Evolutionary conservation across 495 filamentous ascomycete species (phyloP).

Genomic region (Neurospora sp.): DNA sequence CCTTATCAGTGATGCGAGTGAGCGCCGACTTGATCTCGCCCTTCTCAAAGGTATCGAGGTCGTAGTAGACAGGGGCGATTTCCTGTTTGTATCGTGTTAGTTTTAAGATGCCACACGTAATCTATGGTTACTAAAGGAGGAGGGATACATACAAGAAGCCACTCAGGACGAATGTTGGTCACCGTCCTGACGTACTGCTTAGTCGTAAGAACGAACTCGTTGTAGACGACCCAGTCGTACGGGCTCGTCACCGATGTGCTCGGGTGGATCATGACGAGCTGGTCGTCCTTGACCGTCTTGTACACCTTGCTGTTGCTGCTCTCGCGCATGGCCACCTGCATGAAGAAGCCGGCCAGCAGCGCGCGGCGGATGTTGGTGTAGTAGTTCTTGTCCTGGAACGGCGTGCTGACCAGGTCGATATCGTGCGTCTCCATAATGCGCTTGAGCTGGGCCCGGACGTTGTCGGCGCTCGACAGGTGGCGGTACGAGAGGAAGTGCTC

Average conservation of each 20-base stretch:
- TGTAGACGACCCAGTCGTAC: constrained; percentile 95
- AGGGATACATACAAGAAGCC: constrained; percentile 67
- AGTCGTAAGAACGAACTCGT: constrained; percentile 94
- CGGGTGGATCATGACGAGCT: constrained; percentile 83
- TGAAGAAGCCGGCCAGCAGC: constrained; percentile 95
- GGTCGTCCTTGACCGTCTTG: constrained; percentile 88
- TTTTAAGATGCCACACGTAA: background rate
- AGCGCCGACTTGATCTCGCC: constrained; percentile 76
- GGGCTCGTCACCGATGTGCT: constrained; percentile 77
- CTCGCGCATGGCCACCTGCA: constrained; percentile 97
- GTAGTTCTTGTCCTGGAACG: constrained; percentile 93
- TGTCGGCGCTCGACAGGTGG: constrained; percentile 82
- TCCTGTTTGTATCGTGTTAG: constrained; percentile 36
- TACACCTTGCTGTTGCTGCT: constrained; percentile 67
- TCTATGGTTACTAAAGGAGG: background rate
- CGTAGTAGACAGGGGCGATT: constrained; percentile 87
- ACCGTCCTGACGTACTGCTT: constrained; percentile 82
- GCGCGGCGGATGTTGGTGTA: constrained; percentile 94
- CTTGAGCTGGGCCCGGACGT: constrained; percentile 80
- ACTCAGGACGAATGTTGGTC: constrained; percentile 61
- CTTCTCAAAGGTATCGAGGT: constrained; percentile 72
- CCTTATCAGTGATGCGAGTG: constrained; percentile 61
- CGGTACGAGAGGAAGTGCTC: constrained; percentile 93
- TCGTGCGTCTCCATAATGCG: constrained; percentile 93
- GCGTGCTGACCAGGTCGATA: constrained; percentile 74